A percentile compares a stretch with the other conserved stretches of the same genome.
phyloP scores from a whole-genome alignment of 306 rosid genomes.

The Cicer cuneatum region DNA sequence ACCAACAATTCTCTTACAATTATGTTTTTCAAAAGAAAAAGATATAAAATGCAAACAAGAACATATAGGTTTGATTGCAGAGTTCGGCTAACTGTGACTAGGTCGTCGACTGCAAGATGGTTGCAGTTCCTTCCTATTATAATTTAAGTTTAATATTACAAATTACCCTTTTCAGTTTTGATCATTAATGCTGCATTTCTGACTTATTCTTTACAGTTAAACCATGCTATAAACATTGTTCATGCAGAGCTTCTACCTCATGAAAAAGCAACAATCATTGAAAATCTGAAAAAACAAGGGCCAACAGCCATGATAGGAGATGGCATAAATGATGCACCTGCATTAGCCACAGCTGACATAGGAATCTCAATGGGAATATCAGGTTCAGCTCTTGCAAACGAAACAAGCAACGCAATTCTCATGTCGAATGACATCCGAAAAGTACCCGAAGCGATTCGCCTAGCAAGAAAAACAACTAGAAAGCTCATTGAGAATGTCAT shows the following conservation, averaged over 20 bases:
- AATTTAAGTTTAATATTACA: too few relatives aligned
- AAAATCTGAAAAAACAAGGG: constrained; percentile 66
- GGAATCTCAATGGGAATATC: constrained; percentile 96
- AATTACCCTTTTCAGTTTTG: neutral
- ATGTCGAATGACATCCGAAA: constrained; percentile 81
- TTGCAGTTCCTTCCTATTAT: too few relatives aligned
- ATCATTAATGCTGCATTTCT: neutral
- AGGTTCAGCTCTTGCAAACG: constrained; percentile 85
- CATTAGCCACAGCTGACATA: constrained; percentile 83
- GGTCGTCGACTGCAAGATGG: too few relatives aligned
- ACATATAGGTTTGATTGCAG: too few relatives aligned
- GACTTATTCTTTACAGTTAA: constrained; percentile 54
- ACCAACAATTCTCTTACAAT: neutral
- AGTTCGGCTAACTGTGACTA: too few relatives aligned
- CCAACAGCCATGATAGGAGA: constrained; percentile 83
- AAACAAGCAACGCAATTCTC: constrained; percentile 72
- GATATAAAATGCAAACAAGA: too few relatives aligned
- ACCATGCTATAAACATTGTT: constrained; percentile 61
- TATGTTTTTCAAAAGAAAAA: neutral
- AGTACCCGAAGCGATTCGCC: constrained; percentile 72
- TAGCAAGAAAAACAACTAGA: constrained; percentile 61
- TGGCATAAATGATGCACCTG: constrained; percentile 90
- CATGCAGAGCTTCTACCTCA: constrained; percentile 86
- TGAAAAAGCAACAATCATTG: constrained; percentile 68
- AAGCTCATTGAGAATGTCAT: constrained; percentile 70